Evolutionary conservation across 2,329 filamentous ascomycete genomes (phyloP).

Genomic region (Trichoderma harzianum): DNA sequence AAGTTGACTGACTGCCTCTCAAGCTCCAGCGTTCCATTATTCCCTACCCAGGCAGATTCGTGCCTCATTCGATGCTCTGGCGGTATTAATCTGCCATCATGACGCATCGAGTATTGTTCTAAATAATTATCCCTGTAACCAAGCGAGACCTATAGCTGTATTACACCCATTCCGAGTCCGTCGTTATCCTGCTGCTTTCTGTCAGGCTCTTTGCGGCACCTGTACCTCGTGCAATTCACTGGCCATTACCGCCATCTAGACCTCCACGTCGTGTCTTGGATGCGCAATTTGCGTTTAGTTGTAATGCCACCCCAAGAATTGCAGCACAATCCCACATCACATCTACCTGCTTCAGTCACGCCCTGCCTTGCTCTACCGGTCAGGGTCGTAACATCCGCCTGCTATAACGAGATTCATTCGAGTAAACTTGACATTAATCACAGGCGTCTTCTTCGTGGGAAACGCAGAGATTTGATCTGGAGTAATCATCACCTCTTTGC

Average conservation of each 20-base stretch:
- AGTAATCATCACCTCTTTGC: slow-evolving; percentile 84
- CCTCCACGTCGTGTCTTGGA: background rate
- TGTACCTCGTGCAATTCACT: background rate
- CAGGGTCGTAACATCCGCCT: slow-evolving; percentile 66
- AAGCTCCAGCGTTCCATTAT: background rate
- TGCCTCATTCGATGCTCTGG: background rate
- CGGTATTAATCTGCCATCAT: background rate
- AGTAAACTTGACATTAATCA: slow-evolving; percentile 90
- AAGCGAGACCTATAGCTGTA: background rate
- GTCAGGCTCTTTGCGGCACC: background rate
- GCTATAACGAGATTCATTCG: slow-evolving; percentile 92
- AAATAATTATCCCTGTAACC: background rate
- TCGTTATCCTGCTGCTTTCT: background rate
- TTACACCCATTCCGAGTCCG: background rate
- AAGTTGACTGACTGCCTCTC: background rate
- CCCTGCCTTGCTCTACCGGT: slow-evolving; percentile 36
- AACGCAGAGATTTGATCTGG: slow-evolving; percentile 94
- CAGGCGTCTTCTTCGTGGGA: slow-evolving; percentile 91
- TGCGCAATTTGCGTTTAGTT: background rate
- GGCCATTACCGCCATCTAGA: background rate
- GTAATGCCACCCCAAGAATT: background rate
- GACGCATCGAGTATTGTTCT: background rate
- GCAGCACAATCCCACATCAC: background rate
- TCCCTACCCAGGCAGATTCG: background rate
- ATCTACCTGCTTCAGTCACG: background rate